Conservation (phyloP, 305 asterid species). For the Salvia sclarea region DNA sequence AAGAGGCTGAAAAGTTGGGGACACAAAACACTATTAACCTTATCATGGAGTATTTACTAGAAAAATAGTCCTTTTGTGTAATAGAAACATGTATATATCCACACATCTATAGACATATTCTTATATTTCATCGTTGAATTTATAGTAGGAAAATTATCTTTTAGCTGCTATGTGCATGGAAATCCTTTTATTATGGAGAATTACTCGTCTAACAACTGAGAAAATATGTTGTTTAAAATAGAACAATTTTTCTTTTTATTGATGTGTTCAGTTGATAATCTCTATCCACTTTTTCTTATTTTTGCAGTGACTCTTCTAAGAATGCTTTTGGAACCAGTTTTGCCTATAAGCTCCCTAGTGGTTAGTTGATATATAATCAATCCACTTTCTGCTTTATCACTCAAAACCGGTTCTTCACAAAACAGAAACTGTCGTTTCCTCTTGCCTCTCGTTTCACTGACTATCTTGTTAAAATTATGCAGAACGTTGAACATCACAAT, state of each 20-base stretch:
- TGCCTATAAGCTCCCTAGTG: constrained; percentile 53
- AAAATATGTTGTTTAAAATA: not conserved
- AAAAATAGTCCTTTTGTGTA: not conserved
- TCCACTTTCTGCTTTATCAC: constrained; percentile 7
- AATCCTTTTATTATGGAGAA: not conserved
- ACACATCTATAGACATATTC: not conserved
- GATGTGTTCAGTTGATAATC: not conserved
- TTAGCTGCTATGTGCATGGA: not conserved
- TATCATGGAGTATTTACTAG: not conserved
- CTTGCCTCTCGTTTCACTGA: not conserved
- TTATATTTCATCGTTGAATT: not conserved
- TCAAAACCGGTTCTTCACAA: no score
- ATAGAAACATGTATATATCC: not conserved
- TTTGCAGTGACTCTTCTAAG: constrained; percentile 52
- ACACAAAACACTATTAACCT: no score
- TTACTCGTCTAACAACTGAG: not conserved
- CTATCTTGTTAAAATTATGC: constrained; percentile 31
- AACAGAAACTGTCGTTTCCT: no score
- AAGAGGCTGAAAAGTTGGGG: no score
- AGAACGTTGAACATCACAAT: constrained; percentile 50
- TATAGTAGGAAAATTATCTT: not conserved
- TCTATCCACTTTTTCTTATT: constrained; percentile 25
- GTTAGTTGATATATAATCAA: constrained; percentile 42
- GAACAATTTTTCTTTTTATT: not conserved
- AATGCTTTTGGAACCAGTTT: constrained; percentile 58